phyloP scores from a whole-genome alignment of 23 red algal species.

The Cyanidium caldarium region DNA sequence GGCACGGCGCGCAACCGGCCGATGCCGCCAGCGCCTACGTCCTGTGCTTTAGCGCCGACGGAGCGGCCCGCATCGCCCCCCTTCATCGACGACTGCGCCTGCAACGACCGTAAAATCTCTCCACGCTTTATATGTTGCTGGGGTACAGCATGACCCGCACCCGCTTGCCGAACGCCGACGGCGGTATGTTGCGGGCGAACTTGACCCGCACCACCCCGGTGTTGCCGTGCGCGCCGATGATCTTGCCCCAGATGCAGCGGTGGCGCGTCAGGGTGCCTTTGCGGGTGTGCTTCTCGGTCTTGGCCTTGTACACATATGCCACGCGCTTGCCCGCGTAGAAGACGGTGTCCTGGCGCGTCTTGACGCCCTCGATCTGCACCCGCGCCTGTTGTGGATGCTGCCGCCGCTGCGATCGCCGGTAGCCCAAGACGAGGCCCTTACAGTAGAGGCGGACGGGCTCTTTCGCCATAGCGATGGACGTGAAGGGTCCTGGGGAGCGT shows the following conservation, averaged over 20 bases:
- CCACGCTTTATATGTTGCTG: constrained; percentile 71
- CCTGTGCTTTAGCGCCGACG: too few species aligned
- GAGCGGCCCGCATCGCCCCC: too few species aligned
- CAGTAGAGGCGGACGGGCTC: constrained; percentile 36
- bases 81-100: too few species aligned
- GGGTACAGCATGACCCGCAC: constrained; percentile 99
- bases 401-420: constrained; percentile 55
- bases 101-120: too few species aligned
- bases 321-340: constrained; percentile 97
- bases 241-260: constrained; percentile 88
- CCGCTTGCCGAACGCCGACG: constrained; percentile 61
- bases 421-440: constrained; percentile 86
- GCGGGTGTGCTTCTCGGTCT: constrained; percentile 29
- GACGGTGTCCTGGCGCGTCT: constrained; percentile 36
- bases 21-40: too few species aligned
- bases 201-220: constrained; percentile 65
- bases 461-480: too few species aligned
- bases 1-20: too few species aligned
- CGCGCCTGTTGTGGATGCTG: constrained; percentile 73
- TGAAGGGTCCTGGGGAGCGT: too few species aligned
- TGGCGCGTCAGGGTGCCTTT: constrained; percentile 34
- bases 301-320: constrained; percentile 90
- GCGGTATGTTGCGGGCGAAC: constrained; percentile 83
- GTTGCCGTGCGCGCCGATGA: constrained; percentile 92
- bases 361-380: constrained; percentile 76